Evolutionary conservation across 169 alveolate genomes (phyloP).

Genomic region (Plasmodium reichenowi): DNA sequence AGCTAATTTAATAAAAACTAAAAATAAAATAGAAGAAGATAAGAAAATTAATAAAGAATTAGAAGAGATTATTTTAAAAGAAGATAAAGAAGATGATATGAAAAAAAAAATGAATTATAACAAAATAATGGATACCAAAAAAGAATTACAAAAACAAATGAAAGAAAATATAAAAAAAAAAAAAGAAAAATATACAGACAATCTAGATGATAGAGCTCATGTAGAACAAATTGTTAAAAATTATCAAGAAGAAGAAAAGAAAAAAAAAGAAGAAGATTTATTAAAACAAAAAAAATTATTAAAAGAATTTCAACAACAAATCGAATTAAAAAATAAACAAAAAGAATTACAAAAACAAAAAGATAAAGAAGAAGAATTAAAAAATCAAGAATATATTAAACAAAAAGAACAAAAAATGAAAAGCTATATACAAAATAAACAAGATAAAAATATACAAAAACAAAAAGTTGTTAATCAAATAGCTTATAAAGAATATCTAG

Average conservation of each 20-base stretch:
- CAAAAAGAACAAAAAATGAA: conserved; percentile 61
- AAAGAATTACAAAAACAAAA: conserved; percentile 49
- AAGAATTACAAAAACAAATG: conserved; percentile 63
- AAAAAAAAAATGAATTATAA: conserved; percentile 42
- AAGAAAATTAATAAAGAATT: conserved; percentile 34
- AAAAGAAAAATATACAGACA: conserved; percentile 24
- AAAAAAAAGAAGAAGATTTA: conserved; percentile 65
- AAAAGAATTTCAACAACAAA: conserved; percentile 74
- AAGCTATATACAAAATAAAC: conserved; percentile 25
- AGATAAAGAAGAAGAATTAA: conserved; percentile 66
- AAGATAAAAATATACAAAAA: conserved; percentile 64
- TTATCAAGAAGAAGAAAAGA: conserved; percentile 64
- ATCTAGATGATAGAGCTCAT: conserved; percentile 39
- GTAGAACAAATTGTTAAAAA: conserved; percentile 39
- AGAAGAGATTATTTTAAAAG: conserved; percentile 38
- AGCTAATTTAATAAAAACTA: conserved; percentile 36
- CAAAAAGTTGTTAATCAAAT: conserved; percentile 73
- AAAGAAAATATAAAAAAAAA: conserved; percentile 60
- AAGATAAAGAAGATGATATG: conserved; percentile 38
- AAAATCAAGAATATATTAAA: conserved; percentile 64
- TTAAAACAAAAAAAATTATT: conserved; percentile 55
- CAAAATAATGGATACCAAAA: conserved; percentile 66
- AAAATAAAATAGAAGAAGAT: conserved; percentile 26
- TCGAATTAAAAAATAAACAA: conserved; percentile 67
- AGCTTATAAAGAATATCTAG: conserved; percentile 71